These are phyloP conservation scores for Claviceps pusilla DNA, from an alignment of 2,329 filamentous ascomycete species.

Conservation along the genomic window DNA sequence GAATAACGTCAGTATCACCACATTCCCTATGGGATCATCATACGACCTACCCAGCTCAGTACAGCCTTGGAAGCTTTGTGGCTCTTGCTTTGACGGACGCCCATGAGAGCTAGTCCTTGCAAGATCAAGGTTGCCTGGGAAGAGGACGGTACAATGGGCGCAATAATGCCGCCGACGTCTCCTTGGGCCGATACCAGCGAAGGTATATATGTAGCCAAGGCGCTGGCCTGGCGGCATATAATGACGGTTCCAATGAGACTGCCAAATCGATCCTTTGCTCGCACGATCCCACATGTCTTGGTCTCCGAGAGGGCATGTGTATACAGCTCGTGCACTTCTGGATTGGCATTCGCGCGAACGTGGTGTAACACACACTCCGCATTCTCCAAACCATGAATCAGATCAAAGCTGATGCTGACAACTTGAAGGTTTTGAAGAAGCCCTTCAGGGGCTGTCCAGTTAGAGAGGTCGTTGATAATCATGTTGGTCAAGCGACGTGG, in stretches of 20 bases:
- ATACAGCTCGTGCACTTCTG: slow-evolving; percentile 69
- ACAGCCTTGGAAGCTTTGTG: slow-evolving; percentile 60
- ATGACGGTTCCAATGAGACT: slow-evolving; percentile 67
- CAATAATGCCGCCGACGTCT: slow-evolving; percentile 60
- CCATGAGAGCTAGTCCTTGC: slow-evolving; percentile 67
- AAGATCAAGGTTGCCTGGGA: slow-evolving; percentile 53
- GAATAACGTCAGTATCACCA: slow-evolving; percentile 7
- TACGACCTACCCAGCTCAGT: slow-evolving; percentile 58
- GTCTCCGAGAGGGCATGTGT: slow-evolving; percentile 56
- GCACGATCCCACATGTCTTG: slow-evolving; percentile 64
- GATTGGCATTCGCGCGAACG: slow-evolving; percentile 57
- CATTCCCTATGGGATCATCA: too few species aligned
- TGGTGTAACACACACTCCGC: slow-evolving; percentile 59
- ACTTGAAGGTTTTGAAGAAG: slow-evolving; percentile 58
- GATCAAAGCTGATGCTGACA: slow-evolving; percentile 63
- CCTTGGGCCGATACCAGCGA: slow-evolving; percentile 45
- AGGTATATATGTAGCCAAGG: slow-evolving; percentile 55
- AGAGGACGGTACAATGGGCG: slow-evolving; percentile 57
- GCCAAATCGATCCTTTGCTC: slow-evolving; percentile 54
- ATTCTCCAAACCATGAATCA: slow-evolving; percentile 68
- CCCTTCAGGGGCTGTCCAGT: slow-evolving; percentile 63
- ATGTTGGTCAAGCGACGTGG: slow-evolving; percentile 48
- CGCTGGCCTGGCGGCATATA: slow-evolving; percentile 57
- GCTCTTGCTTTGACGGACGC: slow-evolving; percentile 66
- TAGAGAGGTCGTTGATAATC: slow-evolving; percentile 54